A percentile compares a stretch with the other conserved stretches of the same genome.
These are phyloP conservation scores for grape (Vitis vinifera) DNA, from an alignment of 164 flowering plant species.

Conservation along the genomic window DNA sequence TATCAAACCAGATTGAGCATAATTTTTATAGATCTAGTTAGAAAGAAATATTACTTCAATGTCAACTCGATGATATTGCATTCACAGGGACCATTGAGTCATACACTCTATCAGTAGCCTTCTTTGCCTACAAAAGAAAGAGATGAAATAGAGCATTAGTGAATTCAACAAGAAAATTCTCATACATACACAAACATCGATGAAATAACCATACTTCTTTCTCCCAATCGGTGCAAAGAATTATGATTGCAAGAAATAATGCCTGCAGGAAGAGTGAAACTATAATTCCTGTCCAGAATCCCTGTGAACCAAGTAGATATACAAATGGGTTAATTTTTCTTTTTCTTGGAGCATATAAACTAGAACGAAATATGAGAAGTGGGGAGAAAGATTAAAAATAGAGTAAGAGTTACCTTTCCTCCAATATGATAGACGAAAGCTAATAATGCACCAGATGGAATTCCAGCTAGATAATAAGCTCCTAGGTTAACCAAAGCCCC, in stretches of 20 bases:
- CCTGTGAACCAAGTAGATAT: slow-evolving; percentile 14
- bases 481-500: slow-evolving; percentile 39
- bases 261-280: slow-evolving; percentile 23
- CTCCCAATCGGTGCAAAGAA: slow-evolving; percentile 27
- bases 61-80: no score
- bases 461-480: slow-evolving; percentile 39
- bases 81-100: no score
- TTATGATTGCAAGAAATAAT: slow-evolving; percentile 10
- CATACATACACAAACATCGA: no score
- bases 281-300: slow-evolving; percentile 32
- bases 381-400: not conserved
- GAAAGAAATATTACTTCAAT: no score
- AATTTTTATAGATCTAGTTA: no score
- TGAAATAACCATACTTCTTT: not conserved
- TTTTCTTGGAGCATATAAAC: not conserved
- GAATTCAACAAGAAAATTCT: no score
- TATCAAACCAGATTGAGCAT: no score
- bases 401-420: slow-evolving; percentile 28
- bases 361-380: not conserved
- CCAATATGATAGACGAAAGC: slow-evolving; percentile 33
- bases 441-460: slow-evolving; percentile 30
- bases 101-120: no score
- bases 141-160: no score
- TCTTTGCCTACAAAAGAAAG: no score
- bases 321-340: not conserved